These are phyloP conservation scores for Cryptococcus hybrid DNA, from an alignment of 1,284 basidiomycete genomes.

Conservation along the genomic window DNA sequence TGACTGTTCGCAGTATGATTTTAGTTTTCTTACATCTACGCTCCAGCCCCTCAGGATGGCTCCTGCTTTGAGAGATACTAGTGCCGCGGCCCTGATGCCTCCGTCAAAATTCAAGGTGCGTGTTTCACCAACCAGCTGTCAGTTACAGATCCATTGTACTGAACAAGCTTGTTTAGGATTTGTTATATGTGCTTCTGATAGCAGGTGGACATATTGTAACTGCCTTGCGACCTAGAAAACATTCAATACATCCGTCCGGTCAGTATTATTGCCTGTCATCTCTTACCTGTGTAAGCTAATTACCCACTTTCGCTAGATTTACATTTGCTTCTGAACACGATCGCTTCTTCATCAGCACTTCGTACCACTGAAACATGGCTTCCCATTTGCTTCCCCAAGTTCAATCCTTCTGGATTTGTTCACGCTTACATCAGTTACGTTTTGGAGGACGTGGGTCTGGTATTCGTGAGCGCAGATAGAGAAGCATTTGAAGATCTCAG, in stretches of 20 bases:
- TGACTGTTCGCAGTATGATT: conserved; percentile 67
- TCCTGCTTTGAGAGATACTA: conserved; percentile 62
- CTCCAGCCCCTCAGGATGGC: conserved; percentile 77
- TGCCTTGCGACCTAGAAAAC: conserved; percentile 82
- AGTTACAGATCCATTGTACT: neutral
- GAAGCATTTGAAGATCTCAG: conserved; percentile 55
- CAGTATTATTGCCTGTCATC: conserved; percentile 18
- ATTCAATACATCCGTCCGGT: conserved; percentile 93
- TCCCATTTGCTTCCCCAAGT: conserved; percentile 93
- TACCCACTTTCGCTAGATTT: conserved; percentile 60
- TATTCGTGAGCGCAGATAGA: conserved; percentile 52
- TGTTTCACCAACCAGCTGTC: neutral
- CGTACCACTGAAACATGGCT: conserved; percentile 85
- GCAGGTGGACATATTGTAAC: conserved; percentile 78
- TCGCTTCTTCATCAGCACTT: conserved; percentile 61
- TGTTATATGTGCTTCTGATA: conserved; percentile 85
- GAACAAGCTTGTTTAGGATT: conserved; percentile 59
- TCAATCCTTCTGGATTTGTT: conserved; percentile 85
- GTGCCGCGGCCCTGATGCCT: conserved; percentile 73
- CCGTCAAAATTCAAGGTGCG: conserved; percentile 72
- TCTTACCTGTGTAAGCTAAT: neutral
- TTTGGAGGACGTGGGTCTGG: conserved; percentile 46
- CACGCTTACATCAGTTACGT: conserved; percentile 87
- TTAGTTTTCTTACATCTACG: conserved; percentile 76
- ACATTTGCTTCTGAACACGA: conserved; percentile 79